These are phyloP conservation scores for Solanum piurae DNA, from an alignment of 257 asterid species.

Conservation along the genomic window DNA sequence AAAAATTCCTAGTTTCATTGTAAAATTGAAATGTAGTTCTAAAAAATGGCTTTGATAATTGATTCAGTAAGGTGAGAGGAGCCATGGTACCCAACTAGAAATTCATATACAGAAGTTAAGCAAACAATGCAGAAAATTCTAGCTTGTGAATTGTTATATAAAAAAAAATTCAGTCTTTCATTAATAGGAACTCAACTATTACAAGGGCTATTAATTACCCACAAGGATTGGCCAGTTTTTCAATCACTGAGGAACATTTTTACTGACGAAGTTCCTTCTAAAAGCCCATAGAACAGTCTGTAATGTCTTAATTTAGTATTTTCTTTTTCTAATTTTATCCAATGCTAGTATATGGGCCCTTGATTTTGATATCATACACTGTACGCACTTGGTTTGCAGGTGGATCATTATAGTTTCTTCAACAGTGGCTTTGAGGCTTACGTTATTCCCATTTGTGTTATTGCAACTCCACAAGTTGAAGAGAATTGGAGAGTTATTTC, in stretches of 20 bases:
- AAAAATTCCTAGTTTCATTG: not conserved
- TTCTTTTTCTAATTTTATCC: not conserved
- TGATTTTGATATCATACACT: not conserved
- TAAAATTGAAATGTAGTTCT: not conserved
- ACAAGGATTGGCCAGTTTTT: not conserved
- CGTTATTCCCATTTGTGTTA: slow-evolving; percentile 48
- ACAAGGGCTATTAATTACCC: not conserved
- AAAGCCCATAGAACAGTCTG: not conserved
- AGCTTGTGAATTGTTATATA: not conserved
- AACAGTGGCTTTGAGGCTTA: slow-evolving; percentile 58
- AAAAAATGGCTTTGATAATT: not conserved
- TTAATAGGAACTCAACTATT: not conserved
- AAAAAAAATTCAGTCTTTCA: not conserved
- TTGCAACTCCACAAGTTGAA: slow-evolving; percentile 69
- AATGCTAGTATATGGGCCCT: not conserved
- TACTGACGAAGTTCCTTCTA: not conserved
- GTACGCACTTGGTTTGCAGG: slow-evolving; percentile 23
- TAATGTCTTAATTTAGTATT: not conserved
- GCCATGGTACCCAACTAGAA: not conserved
- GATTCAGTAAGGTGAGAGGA: not conserved
- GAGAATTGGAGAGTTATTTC: slow-evolving; percentile 50
- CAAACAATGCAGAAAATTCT: not conserved
- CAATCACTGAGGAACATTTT: not conserved
- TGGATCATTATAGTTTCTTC: slow-evolving; percentile 74
- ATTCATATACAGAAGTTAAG: not conserved